phyloP scores from a whole-genome alignment of 108 stramenopile species.

The Cyclotella atomus region DNA sequence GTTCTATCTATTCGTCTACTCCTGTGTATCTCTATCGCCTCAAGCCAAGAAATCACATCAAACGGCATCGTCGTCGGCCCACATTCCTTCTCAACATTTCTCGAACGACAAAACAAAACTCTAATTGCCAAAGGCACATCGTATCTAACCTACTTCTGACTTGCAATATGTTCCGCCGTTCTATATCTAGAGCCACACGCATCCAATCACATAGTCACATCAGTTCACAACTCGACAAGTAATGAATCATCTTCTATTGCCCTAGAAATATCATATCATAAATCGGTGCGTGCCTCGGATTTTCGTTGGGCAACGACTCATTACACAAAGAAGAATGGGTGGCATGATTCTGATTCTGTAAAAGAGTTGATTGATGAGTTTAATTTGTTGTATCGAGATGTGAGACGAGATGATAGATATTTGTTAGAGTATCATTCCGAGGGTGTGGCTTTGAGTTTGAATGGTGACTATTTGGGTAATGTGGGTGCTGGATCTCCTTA shows the following conservation, averaged over 20 bases:
- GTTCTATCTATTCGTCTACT: too few species aligned
- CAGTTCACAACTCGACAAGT: background rate
- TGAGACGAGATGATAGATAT: slow-evolving; percentile 28
- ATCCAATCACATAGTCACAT: slow-evolving; percentile 8
- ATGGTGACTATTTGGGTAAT: slow-evolving; percentile 14
- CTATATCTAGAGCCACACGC: slow-evolving; percentile 27
- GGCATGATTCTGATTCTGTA: background rate
- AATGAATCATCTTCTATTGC: slow-evolving; percentile 13
- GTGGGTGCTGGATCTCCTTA: slow-evolving; percentile 16
- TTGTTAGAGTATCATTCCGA: slow-evolving; percentile 14
- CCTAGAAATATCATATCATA: slow-evolving; percentile 37
- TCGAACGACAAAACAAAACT: slow-evolving; percentile 10
- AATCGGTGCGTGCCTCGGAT: slow-evolving; percentile 31
- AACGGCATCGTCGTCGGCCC: background rate
- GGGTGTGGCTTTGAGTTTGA: slow-evolving; percentile 13
- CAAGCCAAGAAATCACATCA: background rate
- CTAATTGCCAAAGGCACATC: slow-evolving; percentile 43
- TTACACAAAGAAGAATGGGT: slow-evolving; percentile 24
- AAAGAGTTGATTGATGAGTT: slow-evolving; percentile 6
- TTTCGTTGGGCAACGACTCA: slow-evolving; percentile 26
- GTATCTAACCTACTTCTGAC: slow-evolving; percentile 29
- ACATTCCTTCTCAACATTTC: background rate
- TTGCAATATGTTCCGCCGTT: slow-evolving; percentile 29
- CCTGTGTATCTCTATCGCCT: background rate
- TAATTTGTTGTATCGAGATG: slow-evolving; percentile 15